Evolutionary conservation across 2,329 filamentous ascomycete species (phyloP), one percentile per base, ranked within the genome.

Genomic region (Fusarium equiseti): DNA sequence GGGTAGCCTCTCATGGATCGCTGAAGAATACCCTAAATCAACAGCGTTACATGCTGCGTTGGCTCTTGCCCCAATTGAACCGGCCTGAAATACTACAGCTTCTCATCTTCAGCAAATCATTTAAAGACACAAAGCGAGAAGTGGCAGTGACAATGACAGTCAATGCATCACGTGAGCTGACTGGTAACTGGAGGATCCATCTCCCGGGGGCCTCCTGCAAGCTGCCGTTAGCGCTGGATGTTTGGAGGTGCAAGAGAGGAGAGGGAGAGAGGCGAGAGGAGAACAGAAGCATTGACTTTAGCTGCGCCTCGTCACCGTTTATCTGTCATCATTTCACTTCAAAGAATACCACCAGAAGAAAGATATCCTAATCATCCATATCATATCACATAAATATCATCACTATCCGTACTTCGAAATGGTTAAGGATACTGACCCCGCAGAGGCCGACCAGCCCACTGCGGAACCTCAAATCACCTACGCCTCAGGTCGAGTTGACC

Each of bases 401-500:
- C 18, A 26, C 38, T 22, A 20, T 20, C 20, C 20, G 20, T 20
- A 31, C 38, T 38, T 6, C 32, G 26, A 52, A 58, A 76, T 76
- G 74, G 74, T 59, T 43, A 59, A 68, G 35, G 73, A 73, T 31
- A 35, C 63, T n/a, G 16, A 8, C 48, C 43, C 63, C 43, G 43
- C 44, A 50, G 56, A 66, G 62, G 63, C 62, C n/a, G 26, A 59
- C 26, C 52, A 65, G 52, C 68, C 70, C 32, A 77, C 75, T 35
- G 72, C 77, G 10, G 73, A 73, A 53, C 76, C 78, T 38, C 77
- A 72, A 60, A 71, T 75, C 56, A 76, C 68, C 24, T 76, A 62
- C 53, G 71, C 74, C 27, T 76, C 74, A 31, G 74, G 74, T 12
- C 63, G 74, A 48, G 73, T 73, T 43, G 63, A 62, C 43, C 59